These are phyloP conservation scores for Immersiella caudata DNA, from an alignment of 495 filamentous ascomycete genomes.

Conservation along the genomic window DNA sequence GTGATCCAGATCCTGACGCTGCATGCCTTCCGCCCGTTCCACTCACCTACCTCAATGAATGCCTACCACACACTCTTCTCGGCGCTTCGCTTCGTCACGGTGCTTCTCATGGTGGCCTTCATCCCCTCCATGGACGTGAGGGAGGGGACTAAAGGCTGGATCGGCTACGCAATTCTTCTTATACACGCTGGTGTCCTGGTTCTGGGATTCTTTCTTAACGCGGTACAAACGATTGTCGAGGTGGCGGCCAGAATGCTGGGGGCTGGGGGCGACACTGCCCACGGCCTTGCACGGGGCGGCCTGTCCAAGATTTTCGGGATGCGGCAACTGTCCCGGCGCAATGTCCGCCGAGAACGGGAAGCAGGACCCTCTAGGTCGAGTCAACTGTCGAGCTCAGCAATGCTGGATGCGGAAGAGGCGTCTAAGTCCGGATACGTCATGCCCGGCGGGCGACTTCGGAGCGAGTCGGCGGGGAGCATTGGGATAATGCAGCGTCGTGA, in stretches of 20 bases:
- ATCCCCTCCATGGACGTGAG: constrained; percentile 77
- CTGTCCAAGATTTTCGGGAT: constrained; percentile 89
- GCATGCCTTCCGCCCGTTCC: constrained; percentile 86
- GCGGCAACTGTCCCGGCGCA: constrained; percentile 83
- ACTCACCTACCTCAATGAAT: constrained; percentile 96
- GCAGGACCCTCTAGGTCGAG: constrained; percentile 65
- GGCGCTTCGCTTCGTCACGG: constrained; percentile 71
- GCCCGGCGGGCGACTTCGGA: constrained; percentile 69
- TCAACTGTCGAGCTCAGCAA: constrained; percentile 77
- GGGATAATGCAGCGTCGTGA: constrained; percentile 62
- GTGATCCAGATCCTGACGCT: constrained; percentile 87
- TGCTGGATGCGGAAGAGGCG: constrained; percentile 67
- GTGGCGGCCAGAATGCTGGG: constrained; percentile 78
- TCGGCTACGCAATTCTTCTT: constrained; percentile 88
- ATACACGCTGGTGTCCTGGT: constrained; percentile 85
- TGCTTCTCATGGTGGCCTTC: constrained; percentile 86
- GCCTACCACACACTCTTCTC: constrained; percentile 87
- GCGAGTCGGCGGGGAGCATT: constrained; percentile 79
- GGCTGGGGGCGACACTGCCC: constrained; percentile 72
- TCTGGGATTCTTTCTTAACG: constrained; percentile 92
- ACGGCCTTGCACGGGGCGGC: constrained; percentile 78
- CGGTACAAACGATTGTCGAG: constrained; percentile 86
- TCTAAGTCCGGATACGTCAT: constrained; percentile 65
- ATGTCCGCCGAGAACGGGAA: constrained; percentile 61
- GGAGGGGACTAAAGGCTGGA: constrained; percentile 83